phyloP scores from a whole-genome alignment of 2,329 filamentous ascomycete genomes.

The Bipolaris zeicola region DNA sequence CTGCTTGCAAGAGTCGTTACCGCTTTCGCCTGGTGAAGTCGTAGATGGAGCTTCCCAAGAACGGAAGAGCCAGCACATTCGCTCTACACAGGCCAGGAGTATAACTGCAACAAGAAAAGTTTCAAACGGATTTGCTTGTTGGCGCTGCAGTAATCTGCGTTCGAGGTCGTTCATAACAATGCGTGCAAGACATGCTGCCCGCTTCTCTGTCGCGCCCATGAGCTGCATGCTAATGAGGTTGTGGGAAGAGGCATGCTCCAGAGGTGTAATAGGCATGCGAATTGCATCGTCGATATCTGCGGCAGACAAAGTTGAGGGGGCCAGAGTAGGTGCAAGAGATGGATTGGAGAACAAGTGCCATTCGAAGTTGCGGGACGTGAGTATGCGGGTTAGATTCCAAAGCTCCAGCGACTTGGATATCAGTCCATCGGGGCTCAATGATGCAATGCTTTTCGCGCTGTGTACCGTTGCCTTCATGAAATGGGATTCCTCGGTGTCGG shows the following conservation, averaged over 20 bases:
- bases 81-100: slow-evolving; percentile 63
- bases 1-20: slow-evolving; percentile 7
- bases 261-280: slow-evolving; percentile 35
- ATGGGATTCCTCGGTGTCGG: slow-evolving; percentile 56
- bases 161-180: slow-evolving; percentile 65
- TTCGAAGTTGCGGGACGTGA: slow-evolving; percentile 56
- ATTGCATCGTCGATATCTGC: slow-evolving; percentile 38
- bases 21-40: neutral
- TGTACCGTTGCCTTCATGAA: slow-evolving; percentile 59
- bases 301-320: slow-evolving; percentile 38
- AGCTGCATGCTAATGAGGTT: slow-evolving; percentile 60
- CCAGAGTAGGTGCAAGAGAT: slow-evolving; percentile 40
- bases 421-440: slow-evolving; percentile 51
- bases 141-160: slow-evolving; percentile 62
- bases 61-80: slow-evolving; percentile 64
- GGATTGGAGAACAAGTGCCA: slow-evolving; percentile 59
- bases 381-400: slow-evolving; percentile 61
- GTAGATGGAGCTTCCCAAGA: slow-evolving; percentile 52
- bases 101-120: slow-evolving; percentile 66
- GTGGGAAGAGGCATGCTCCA: slow-evolving; percentile 52
- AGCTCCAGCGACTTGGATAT: slow-evolving; percentile 60
- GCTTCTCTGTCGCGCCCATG: slow-evolving; percentile 61
- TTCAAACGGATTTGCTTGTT: slow-evolving; percentile 62
- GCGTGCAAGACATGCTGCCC: slow-evolving; percentile 59
- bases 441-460: slow-evolving; percentile 39